phyloP scores from a whole-genome alignment of 176 grass and related monocot genomes.

The Panicum miliaceum region DNA sequence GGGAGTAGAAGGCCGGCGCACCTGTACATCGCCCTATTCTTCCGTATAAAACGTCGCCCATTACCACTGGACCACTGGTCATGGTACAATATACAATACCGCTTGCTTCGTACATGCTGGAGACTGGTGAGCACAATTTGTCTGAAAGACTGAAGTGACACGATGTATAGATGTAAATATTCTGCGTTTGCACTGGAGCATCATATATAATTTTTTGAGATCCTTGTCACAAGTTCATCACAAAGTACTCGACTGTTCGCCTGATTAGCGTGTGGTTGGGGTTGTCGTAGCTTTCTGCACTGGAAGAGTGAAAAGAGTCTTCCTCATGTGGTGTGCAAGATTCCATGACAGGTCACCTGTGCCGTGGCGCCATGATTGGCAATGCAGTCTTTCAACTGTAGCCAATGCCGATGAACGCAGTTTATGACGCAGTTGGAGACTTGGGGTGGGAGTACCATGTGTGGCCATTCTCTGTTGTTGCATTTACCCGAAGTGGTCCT shows the following conservation, averaged over 20 bases:
- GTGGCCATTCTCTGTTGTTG: conserved; percentile 25
- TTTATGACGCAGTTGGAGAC: not conserved
- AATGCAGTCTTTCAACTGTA: not conserved
- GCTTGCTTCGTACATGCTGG: conserved; percentile 21
- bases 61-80: conserved; percentile 40
- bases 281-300: not conserved
- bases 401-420: conserved; percentile 13
- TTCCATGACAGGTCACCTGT: conserved; percentile 29
- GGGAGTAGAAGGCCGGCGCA: conserved; percentile 63
- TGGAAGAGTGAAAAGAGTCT: not conserved
- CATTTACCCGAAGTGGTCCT: conserved; percentile 28
- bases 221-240: not conserved
- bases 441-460: not conserved
- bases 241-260: not conserved
- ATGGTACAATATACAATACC: not conserved
- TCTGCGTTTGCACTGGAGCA: conserved; percentile 3
- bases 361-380: conserved; percentile 33
- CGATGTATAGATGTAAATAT: conserved; percentile 51
- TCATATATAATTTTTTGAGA: not conserved
- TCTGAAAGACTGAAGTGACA: conserved; percentile 24
- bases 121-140: conserved; percentile 38
- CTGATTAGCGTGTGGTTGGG: not conserved
- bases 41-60: conserved; percentile 3
- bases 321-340: conserved; percentile 5
- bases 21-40: conserved; percentile 22